Conservation (phyloP, 805 yeast species). For the Grigorovia yakushimaensis region DNA sequence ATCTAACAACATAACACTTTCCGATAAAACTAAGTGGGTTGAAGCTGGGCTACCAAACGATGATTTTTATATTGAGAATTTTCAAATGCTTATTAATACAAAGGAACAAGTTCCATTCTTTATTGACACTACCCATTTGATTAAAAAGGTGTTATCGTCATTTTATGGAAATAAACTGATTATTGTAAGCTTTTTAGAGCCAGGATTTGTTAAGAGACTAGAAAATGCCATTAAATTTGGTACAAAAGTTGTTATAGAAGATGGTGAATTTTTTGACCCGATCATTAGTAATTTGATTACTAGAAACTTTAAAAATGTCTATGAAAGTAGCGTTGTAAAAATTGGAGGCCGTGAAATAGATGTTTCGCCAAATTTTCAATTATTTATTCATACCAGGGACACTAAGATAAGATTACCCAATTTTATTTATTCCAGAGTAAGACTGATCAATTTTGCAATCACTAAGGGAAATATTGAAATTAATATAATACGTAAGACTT, state of each 20-base stretch:
- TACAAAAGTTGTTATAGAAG: conserved; percentile 57
- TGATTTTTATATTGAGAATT: conserved; percentile 53
- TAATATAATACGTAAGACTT: conserved; percentile 48
- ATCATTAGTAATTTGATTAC: conserved; percentile 52
- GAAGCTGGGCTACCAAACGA: conserved; percentile 46
- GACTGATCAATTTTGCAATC: conserved; percentile 61
- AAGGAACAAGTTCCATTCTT: conserved; percentile 41
- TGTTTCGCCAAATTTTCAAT: conserved; percentile 49
- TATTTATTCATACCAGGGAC: conserved; percentile 56
- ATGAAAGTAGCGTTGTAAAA: conserved; percentile 56
- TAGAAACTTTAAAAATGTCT: conserved; percentile 48
- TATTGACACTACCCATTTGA: conserved; percentile 59
- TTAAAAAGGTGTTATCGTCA: conserved; percentile 34
- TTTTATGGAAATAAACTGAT: conserved; percentile 30
- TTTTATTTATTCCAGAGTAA: conserved; percentile 52
- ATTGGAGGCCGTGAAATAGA: conserved; percentile 61
- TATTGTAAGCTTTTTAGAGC: conserved; percentile 63
- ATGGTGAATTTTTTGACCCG: conserved; percentile 78
- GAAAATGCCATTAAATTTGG: conserved; percentile 85
- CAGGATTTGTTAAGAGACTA: conserved; percentile 52
- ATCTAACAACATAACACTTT: conserved; percentile 32
- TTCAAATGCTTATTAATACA: conserved; percentile 38
- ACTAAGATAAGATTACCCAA: conserved; percentile 38
- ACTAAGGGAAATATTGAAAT: conserved; percentile 57
- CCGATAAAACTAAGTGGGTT: conserved; percentile 43